These are phyloP conservation scores for Saksenaea oblongispora DNA, from an alignment of 371 early-diverging fungal species.

Conservation along the genomic window DNA sequence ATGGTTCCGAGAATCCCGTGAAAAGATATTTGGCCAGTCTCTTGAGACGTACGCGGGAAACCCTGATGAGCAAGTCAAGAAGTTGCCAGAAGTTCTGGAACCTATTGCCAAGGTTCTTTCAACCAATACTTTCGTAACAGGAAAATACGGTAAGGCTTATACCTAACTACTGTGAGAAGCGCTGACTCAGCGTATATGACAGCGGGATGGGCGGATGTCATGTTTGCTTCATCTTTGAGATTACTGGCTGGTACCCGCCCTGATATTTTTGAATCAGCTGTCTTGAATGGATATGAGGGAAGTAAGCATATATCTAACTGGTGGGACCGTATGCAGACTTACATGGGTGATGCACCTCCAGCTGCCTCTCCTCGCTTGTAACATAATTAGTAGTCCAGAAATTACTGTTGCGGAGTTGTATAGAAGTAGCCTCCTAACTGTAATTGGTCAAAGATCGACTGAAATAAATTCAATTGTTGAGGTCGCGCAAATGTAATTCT, in stretches of 20 bases:
- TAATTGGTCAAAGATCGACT: too few relatives aligned
- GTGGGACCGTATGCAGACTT: constrained; percentile 19
- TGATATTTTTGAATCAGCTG: constrained; percentile 13
- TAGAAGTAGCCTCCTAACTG: too few relatives aligned
- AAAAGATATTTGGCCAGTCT: constrained; percentile 4
- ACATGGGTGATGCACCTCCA: constrained; percentile 9
- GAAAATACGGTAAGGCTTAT: constrained; percentile 15
- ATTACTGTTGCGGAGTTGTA: too few relatives aligned
- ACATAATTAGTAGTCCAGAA: neutral
- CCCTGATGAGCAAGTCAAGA: neutral
- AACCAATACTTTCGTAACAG: constrained; percentile 17
- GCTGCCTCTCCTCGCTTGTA: neutral
- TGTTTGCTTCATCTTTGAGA: constrained; percentile 14
- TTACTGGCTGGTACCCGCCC: constrained; percentile 10
- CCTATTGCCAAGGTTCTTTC: neutral
- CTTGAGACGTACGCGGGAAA: constrained; percentile 19
- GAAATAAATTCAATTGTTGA: too few relatives aligned
- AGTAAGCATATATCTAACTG: constrained; percentile 7
- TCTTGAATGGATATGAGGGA: constrained; percentile 13
- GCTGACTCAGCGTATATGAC: neutral
- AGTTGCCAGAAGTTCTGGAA: neutral
- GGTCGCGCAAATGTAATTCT: too few relatives aligned
- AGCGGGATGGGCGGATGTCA: constrained; percentile 24
- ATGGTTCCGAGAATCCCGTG: constrained; percentile 10
- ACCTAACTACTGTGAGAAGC: constrained; percentile 17